phyloP scores from a whole-genome alignment of 495 filamentous ascomycete genomes.

The Aspergillus asperescens region DNA sequence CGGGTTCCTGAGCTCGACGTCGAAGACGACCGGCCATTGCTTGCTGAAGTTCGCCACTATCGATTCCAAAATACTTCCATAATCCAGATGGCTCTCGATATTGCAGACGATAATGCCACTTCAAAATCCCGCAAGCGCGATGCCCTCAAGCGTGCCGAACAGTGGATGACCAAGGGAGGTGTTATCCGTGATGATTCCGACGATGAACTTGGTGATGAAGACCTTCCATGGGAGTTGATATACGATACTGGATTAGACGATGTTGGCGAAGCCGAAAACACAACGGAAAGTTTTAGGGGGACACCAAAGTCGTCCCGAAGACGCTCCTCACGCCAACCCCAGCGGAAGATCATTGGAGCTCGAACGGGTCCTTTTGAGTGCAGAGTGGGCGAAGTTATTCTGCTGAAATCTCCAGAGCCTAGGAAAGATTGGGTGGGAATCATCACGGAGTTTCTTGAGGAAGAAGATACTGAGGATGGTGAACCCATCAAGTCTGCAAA shows the following conservation, averaged over 20 bases:
- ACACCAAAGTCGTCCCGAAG: slow-evolving; percentile 32
- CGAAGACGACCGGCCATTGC: background rate
- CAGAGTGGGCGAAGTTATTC: slow-evolving; percentile 70
- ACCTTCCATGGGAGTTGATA: slow-evolving; percentile 91
- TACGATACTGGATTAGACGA: slow-evolving; percentile 47
- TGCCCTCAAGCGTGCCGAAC: slow-evolving; percentile 47
- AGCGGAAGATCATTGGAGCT: slow-evolving; percentile 65
- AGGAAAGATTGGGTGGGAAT: slow-evolving; percentile 89
- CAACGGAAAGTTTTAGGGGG: slow-evolving; percentile 27
- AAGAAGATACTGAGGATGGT: slow-evolving; percentile 56
- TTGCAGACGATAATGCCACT: slow-evolving; percentile 16
- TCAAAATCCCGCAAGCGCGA: slow-evolving; percentile 18
- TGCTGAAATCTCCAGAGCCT: slow-evolving; percentile 77
- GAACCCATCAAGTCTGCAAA: slow-evolving; percentile 56
- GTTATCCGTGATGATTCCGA: slow-evolving; percentile 82
- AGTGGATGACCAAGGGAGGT: slow-evolving; percentile 59
- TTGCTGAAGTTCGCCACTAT: background rate
- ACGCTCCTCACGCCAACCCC: slow-evolving; percentile 28
- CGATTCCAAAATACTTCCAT: background rate
- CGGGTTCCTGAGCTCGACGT: slow-evolving; percentile 4
- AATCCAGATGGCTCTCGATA: slow-evolving; percentile 18
- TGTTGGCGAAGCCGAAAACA: slow-evolving; percentile 18
- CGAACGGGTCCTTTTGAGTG: slow-evolving; percentile 83
- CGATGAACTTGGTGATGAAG: slow-evolving; percentile 81
- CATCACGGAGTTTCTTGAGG: slow-evolving; percentile 64